These are phyloP conservation scores for Lepidium aucheri DNA, from an alignment of 345 rosid species.

Conservation along the genomic window DNA sequence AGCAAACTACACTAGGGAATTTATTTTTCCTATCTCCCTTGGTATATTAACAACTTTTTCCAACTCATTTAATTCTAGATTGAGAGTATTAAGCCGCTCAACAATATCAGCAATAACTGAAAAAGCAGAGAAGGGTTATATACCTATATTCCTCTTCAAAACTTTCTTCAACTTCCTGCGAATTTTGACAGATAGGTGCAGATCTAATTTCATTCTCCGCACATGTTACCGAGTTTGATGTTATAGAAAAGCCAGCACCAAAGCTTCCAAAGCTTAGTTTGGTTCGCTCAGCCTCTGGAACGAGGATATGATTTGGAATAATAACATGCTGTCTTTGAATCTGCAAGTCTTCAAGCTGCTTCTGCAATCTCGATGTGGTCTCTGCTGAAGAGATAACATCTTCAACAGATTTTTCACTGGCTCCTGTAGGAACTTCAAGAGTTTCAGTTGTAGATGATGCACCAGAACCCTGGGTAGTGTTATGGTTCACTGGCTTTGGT, in stretches of 20 bases:
- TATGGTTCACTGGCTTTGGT: constrained; percentile 60
- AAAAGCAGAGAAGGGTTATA: background rate
- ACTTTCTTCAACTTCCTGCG: constrained; percentile 47
- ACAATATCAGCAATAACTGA: background rate
- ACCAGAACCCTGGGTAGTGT: constrained; percentile 44
- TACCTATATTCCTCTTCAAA: constrained; percentile 56
- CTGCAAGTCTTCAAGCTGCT: constrained; percentile 62
- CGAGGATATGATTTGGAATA: constrained; percentile 82
- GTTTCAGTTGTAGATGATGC: constrained; percentile 39
- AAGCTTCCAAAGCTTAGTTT: constrained; percentile 96
- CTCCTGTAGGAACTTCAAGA: constrained; percentile 38
- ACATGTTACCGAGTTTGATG: constrained; percentile 27
- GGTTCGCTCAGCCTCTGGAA: constrained; percentile 85
- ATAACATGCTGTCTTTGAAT: constrained; percentile 88
- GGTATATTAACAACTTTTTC: background rate
- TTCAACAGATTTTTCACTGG: constrained; percentile 32
- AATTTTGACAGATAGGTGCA: constrained; percentile 52
- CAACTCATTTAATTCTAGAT: background rate
- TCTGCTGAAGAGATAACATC: constrained; percentile 47
- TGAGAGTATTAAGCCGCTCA: background rate
- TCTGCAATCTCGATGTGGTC: constrained; percentile 53
- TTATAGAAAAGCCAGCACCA: constrained; percentile 63
- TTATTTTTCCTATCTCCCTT: background rate
- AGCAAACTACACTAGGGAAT: background rate
- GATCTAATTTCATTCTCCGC: constrained; percentile 64